A percentile compares a stretch with the other conserved stretches of the same genome.
These are phyloP conservation scores for Epichloe scottii DNA, from an alignment of 2,329 filamentous ascomycete genomes.

Conservation along the genomic window DNA sequence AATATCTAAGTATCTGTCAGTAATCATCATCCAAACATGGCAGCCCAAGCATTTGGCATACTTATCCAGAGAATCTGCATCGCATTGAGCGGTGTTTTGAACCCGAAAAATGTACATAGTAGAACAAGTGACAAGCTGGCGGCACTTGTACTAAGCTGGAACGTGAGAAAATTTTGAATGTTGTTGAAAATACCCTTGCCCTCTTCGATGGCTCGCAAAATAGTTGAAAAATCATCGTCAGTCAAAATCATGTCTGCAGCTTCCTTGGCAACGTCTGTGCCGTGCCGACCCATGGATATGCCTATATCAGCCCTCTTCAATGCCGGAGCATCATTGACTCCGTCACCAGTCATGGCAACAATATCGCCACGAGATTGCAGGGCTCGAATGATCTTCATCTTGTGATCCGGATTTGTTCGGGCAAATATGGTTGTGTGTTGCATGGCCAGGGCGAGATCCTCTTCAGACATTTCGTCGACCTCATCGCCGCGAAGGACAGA, in stretches of 20 bases:
- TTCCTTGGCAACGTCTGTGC: conserved; percentile 95
- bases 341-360: conserved; percentile 97
- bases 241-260: conserved; percentile 89
- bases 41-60: conserved; percentile 26
- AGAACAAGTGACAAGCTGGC: conserved; percentile 85
- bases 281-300: conserved; percentile 89
- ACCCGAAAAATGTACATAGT: conserved; percentile 81
- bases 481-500: conserved; percentile 80
- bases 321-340: conserved; percentile 93
- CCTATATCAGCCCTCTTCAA: conserved; percentile 97
- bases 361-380: conserved; percentile 89
- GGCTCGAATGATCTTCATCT: conserved; percentile 89
- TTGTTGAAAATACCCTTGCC: conserved; percentile 99
- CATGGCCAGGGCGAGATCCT: conserved; percentile 74
- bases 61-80: conserved; percentile 99
- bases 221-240: conserved; percentile 82
- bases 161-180: conserved; percentile 97
- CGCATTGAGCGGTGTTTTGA: conserved; percentile 90
- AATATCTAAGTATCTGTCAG: conserved; percentile 52
- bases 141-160: conserved; percentile 94
- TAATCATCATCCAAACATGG: neutral
- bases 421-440: conserved; percentile 88
- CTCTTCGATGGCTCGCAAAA: conserved; percentile 91
- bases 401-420: conserved; percentile 91
- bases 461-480: conserved; percentile 81